Conservation (phyloP, 2,329 filamentous ascomycete species). For the Aspergillus sp. region DNA sequence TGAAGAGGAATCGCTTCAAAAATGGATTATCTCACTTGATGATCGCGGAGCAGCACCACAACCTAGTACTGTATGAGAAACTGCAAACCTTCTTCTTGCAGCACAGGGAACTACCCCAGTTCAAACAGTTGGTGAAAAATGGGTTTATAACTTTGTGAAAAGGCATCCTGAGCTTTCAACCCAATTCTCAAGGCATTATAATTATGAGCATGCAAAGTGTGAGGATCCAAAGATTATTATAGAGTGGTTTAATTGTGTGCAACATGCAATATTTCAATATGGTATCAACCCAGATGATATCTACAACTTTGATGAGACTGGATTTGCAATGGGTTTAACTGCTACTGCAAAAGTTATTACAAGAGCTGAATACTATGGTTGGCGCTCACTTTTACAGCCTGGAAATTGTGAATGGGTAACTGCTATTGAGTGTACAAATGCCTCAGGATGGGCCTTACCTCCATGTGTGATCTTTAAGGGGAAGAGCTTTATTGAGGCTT, state of each 20-base stretch:
- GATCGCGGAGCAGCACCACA: neutral
- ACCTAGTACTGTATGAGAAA: neutral
- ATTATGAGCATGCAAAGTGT: too few species aligned
- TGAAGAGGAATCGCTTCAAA: neutral
- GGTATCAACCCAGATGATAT: neutral
- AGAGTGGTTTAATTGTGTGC: constrained; percentile 1
- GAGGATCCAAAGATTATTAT: too few species aligned
- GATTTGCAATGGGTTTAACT: too few species aligned
- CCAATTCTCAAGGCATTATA: too few species aligned
- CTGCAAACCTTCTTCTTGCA: neutral
- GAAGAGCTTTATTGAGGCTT: constrained; percentile 4
- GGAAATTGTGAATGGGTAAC: too few species aligned
- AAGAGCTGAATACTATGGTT: too few species aligned
- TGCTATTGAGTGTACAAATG: too few species aligned
- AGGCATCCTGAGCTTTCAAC: too few species aligned
- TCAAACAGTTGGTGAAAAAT: constrained; percentile 2
- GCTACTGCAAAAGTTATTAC: too few species aligned
- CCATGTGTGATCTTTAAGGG: constrained; percentile 6
- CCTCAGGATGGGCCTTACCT: too few species aligned
- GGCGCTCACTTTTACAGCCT: too few species aligned
- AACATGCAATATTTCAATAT: neutral
- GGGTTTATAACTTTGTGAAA: too few species aligned
- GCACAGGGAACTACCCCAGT: neutral
- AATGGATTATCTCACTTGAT: neutral
- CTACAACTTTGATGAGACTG: constrained; percentile 1